These are phyloP conservation scores for Dysphania ambrosioides DNA, from an alignment of 148 eudicot genomes.

Conservation along the genomic window DNA sequence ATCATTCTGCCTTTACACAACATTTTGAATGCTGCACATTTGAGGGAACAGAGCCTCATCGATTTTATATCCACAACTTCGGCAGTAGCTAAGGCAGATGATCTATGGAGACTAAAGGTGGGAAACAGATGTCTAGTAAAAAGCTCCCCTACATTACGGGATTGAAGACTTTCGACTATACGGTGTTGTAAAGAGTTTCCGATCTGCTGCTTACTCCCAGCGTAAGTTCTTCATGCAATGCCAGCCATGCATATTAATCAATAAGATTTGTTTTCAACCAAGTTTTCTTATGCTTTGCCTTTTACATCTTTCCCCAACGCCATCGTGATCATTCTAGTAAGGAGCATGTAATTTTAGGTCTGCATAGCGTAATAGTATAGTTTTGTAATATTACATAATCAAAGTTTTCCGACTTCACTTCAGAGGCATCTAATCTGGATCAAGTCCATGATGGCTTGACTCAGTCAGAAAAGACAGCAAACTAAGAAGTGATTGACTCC, in stretches of 20 bases:
- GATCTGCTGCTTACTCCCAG: conserved; percentile 93
- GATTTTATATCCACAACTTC: too few relatives aligned
- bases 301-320: conserved; percentile 60
- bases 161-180: conserved; percentile 89
- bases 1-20: neutral
- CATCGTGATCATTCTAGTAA: conserved; percentile 49
- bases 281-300: neutral
- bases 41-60: too few relatives aligned
- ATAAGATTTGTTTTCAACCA: neutral
- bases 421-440: too few relatives aligned
- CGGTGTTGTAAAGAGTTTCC: conserved; percentile 89
- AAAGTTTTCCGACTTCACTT: too few relatives aligned
- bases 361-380: conserved; percentile 12
- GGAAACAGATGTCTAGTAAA: conserved; percentile 74
- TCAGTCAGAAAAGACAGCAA: too few relatives aligned
- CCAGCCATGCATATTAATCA: too few relatives aligned
- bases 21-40: neutral
- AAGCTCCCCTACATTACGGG: conserved; percentile 88
- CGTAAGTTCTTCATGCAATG: conserved; percentile 40
- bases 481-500: too few relatives aligned
- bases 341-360: neutral
- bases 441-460: too few relatives aligned
- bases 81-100: conserved; percentile 49
- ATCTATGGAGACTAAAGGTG: conserved; percentile 73
- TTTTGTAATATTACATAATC: too few relatives aligned